Evolutionary conservation across 2,329 filamentous ascomycete genomes (phyloP).

Genomic region (Penicillium sp.): DNA sequence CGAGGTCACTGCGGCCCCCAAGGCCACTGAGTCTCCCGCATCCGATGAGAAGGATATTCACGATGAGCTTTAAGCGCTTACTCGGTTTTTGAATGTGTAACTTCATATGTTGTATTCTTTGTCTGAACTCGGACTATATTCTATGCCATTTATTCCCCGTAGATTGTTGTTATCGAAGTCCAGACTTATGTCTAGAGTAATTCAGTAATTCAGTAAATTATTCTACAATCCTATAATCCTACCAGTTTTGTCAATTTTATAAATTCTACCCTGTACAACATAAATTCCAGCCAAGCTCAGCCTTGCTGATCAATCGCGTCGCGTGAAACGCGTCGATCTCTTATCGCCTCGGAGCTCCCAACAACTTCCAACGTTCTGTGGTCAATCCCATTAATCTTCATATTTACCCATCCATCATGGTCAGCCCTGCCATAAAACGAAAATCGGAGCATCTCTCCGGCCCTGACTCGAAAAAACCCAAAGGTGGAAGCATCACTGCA

Average conservation of each 20-base stretch:
- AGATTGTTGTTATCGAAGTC: neutral
- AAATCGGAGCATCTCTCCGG: constrained; percentile 55
- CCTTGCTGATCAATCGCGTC: constrained; percentile 14
- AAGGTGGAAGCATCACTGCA: constrained; percentile 74
- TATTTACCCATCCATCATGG: constrained; percentile 24
- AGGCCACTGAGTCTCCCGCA: constrained; percentile 24
- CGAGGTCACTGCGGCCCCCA: constrained; percentile 25
- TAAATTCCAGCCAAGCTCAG: neutral
- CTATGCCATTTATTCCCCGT: neutral
- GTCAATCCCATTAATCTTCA: neutral
- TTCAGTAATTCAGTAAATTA: neutral
- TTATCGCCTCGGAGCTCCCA: neutral
- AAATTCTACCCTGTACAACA: neutral
- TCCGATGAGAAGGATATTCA: constrained; percentile 33
- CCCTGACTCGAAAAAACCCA: constrained; percentile 66
- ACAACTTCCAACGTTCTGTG: neutral
- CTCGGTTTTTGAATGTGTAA: constrained; percentile 7
- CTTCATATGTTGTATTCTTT: constrained; percentile 19
- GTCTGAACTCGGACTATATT: constrained; percentile 15
- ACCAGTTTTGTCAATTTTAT: too few relatives aligned
- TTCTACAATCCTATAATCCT: neutral
- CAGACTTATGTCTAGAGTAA: neutral
- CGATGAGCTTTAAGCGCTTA: constrained; percentile 41
- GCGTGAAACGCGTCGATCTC: constrained; percentile 17
- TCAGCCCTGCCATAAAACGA: constrained; percentile 57